phyloP scores from a whole-genome alignment of 768 basidiomycete species.

The Auriscalpium vulgare region DNA sequence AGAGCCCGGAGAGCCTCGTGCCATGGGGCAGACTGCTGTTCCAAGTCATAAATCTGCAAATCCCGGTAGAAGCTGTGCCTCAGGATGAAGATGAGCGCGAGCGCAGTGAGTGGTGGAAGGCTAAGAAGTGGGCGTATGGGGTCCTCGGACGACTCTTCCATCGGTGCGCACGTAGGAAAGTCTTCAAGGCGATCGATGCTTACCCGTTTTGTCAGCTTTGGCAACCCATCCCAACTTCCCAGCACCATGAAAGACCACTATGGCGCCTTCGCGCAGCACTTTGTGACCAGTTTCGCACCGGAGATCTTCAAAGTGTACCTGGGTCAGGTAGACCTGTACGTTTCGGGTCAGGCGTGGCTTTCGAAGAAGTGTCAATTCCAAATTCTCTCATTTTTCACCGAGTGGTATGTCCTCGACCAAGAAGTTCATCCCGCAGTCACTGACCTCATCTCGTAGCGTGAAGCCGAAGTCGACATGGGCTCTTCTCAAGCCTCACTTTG shows the following conservation, averaged over 20 bases:
- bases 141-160: constrained; percentile 75
- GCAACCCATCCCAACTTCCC: constrained; percentile 83
- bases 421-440: background rate
- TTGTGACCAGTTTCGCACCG: constrained; percentile 71
- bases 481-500: constrained; percentile 78
- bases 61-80: constrained; percentile 60
- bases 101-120: constrained; percentile 80
- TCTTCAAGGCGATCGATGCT: background rate
- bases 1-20: constrained; percentile 63
- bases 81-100: constrained; percentile 72
- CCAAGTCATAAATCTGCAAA: constrained; percentile 61
- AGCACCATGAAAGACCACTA: constrained; percentile 64
- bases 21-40: constrained; percentile 87
- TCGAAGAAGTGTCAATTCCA: constrained; percentile 80
- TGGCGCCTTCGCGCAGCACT: constrained; percentile 64
- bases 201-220: constrained; percentile 42
- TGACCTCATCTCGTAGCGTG: constrained; percentile 39
- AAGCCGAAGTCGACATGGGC: constrained; percentile 92
- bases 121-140: constrained; percentile 91
- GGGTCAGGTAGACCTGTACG: constrained; percentile 58
- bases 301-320: constrained; percentile 82
- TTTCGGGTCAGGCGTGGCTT: constrained; percentile 70
- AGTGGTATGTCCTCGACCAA: constrained; percentile 52
- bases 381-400: constrained; percentile 78
- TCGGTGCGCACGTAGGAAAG: constrained; percentile 30